A percentile compares a stretch with the other conserved stretches of the same genome.
These are phyloP conservation scores for Coleophoma crateriformis DNA, from an alignment of 2,329 filamentous ascomycete genomes.

Conservation along the genomic window DNA sequence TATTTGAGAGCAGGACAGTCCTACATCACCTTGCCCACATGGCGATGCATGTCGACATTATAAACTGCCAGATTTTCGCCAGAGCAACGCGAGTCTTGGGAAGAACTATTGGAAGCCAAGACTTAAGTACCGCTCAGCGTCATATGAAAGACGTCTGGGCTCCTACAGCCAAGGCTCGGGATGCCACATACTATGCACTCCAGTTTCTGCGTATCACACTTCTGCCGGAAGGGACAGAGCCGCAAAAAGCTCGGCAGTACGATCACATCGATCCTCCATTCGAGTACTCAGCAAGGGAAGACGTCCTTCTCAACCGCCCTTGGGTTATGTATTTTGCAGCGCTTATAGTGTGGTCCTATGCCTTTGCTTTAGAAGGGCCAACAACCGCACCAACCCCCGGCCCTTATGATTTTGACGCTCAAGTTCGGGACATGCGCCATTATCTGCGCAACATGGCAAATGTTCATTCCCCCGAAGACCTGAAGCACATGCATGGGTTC, in stretches of 20 bases:
- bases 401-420: slow-evolving; percentile 54
- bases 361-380: slow-evolving; percentile 82
- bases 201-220: slow-evolving; percentile 85
- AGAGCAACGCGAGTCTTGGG: slow-evolving; percentile 81
- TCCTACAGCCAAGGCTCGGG: slow-evolving; percentile 77
- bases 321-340: slow-evolving; percentile 95
- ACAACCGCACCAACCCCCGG: slow-evolving; percentile 40
- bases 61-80: slow-evolving; percentile 96
- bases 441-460: slow-evolving; percentile 71
- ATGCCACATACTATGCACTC: slow-evolving; percentile 88
- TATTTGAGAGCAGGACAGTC: slow-evolving; percentile 84
- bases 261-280: slow-evolving; percentile 29
- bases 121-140: slow-evolving; percentile 72
- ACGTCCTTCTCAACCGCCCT: slow-evolving; percentile 83
- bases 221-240: slow-evolving; percentile 47
- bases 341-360: slow-evolving; percentile 92
- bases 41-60: slow-evolving; percentile 95
- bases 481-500: slow-evolving; percentile 67
- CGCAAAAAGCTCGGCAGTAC: slow-evolving; percentile 28
- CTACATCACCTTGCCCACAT: slow-evolving; percentile 93
- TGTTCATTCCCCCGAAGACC: slow-evolving; percentile 69
- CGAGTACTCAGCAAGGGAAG: slow-evolving; percentile 77
- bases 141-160: slow-evolving; percentile 90
- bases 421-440: slow-evolving; percentile 70
- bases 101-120: slow-evolving; percentile 74